Base-by-base conservation (phyloP, 2,329 filamentous ascomycete genomes). In the Drechmeria coniospora region DNA sequence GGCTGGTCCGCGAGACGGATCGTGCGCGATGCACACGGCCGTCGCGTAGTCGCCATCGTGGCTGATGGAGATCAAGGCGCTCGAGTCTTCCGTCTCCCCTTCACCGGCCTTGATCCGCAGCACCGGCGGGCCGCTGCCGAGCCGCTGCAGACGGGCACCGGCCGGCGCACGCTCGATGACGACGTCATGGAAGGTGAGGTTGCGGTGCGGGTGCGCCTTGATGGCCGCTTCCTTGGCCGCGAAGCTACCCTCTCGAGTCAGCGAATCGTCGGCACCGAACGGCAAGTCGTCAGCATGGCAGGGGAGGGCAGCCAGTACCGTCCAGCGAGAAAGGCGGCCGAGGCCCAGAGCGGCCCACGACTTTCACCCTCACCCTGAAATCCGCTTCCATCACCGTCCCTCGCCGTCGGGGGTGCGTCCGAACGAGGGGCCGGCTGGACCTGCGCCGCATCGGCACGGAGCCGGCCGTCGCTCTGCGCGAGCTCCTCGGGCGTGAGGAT, bases 21-120 rank as follows among this genome's bases (percentile, higher is more conserved):
- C 35, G 27, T 40, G 26, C n/a, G 66, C 71, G 19, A 82, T 37
- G 36, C 75, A 79, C 1, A 76, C 61, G 6, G 78, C 79, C 13
- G 67, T 74, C 8, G 83, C 83, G 53, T 84, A 92, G 6, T 82
- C 76, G 2, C 70, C 75, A 50, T 94, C 86, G 48, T 94, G 86
- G 43, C 79, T 90, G 41, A 94, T 92, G 33, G 78, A 87, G 24
- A 93, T 47, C 42, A 69, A 61, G 10, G 74, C 82, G 27, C 71
- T 58, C 37, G 72, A 65, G 33, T 59, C 47, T 22, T 34, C 41
- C n/a, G 39, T 46, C 12, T 32, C 42, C 11, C 31, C 41, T 2
- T 32, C 40, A 16, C 37, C 36, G 6, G 43, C 46, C 33, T 38
- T 47, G 32, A 66, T 53, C 27, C 63, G 40, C 6, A 57, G 62